These are phyloP conservation scores for Metarhizium anisopliae DNA, from an alignment of 2,329 filamentous ascomycete species.

Conservation along the genomic window DNA sequence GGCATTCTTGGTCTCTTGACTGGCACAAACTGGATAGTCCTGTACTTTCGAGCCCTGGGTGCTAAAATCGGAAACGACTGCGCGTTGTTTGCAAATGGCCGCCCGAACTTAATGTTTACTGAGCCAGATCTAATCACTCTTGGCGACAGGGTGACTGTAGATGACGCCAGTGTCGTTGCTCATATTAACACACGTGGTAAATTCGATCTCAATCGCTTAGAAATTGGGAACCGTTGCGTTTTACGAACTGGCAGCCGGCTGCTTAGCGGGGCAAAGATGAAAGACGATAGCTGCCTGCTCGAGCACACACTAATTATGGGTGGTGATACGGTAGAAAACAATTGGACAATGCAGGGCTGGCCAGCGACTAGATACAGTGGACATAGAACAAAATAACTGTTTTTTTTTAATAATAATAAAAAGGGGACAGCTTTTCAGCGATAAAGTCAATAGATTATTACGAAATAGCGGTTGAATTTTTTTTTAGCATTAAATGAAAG, in stretches of 20 bases:
- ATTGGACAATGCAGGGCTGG: constrained; percentile 45
- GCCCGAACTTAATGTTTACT: constrained; percentile 44
- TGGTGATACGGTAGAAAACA: constrained; percentile 44
- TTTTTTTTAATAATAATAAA: no score
- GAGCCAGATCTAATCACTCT: constrained; percentile 47
- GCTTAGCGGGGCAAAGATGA: constrained; percentile 44
- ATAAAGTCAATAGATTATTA: no score
- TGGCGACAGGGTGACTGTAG: constrained; percentile 42
- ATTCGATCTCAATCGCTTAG: constrained; percentile 43
- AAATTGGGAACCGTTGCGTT: constrained; percentile 42
- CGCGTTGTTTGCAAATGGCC: constrained; percentile 44
- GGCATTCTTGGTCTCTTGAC: constrained; percentile 45
- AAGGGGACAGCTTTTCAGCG: no score
- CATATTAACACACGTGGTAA: constrained; percentile 49
- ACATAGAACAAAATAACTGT: not conserved
- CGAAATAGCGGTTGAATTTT: no score
- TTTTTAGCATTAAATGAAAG: no score
- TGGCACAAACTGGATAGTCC: constrained; percentile 40
- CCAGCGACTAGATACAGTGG: constrained; percentile 23
- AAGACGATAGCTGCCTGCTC: constrained; percentile 40
- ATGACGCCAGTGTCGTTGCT: constrained; percentile 46
- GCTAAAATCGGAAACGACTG: constrained; percentile 46
- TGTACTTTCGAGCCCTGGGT: constrained; percentile 45
- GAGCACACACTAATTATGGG: constrained; percentile 51
- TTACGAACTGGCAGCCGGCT: constrained; percentile 42